Conservation (phyloP, 768 basidiomycete species). For the Lentinula sp. region DNA sequence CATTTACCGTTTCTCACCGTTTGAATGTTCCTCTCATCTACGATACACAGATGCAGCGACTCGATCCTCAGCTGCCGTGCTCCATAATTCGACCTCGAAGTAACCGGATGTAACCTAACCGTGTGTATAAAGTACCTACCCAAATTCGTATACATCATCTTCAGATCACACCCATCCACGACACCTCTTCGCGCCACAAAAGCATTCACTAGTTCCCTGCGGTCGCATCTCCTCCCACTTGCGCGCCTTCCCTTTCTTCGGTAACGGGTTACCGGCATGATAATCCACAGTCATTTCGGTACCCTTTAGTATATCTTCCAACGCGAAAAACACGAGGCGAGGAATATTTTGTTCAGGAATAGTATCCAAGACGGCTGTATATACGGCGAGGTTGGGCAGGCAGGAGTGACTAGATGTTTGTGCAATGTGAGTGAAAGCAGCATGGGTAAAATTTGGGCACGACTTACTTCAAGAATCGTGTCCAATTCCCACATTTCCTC, state of each 20-base stretch:
- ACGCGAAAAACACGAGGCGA: conserved; percentile 1
- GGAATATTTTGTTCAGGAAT: conserved; percentile 4
- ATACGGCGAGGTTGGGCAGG: not conserved
- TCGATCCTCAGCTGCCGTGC: too few species aligned
- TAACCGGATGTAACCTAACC: not conserved
- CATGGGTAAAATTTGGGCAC: not conserved
- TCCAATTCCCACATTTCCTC: not conserved
- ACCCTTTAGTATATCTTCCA: not conserved
- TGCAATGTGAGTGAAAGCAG: not conserved
- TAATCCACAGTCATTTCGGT: conserved; percentile 2
- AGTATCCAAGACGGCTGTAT: conserved; percentile 1
- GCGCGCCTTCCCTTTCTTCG: not conserved
- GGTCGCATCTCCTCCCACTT: not conserved
- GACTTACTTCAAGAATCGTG: conserved; percentile 1
- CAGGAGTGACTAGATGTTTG: not conserved
- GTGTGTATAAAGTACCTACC: not conserved
- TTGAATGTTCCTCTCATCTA: not conserved
- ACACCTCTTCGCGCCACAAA: not conserved
- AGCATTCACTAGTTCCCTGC: not conserved
- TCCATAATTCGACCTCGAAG: too few species aligned
- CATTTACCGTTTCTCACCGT: too few species aligned
- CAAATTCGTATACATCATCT: not conserved
- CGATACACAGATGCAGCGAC: not conserved
- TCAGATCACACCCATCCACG: not conserved
- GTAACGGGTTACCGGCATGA: not conserved